Percentiles rank a stretch among this genome's conserved stretches.
phyloP scores from a whole-genome alignment of 2,329 filamentous ascomycete species.

The Ascosphaera apis region DNA sequence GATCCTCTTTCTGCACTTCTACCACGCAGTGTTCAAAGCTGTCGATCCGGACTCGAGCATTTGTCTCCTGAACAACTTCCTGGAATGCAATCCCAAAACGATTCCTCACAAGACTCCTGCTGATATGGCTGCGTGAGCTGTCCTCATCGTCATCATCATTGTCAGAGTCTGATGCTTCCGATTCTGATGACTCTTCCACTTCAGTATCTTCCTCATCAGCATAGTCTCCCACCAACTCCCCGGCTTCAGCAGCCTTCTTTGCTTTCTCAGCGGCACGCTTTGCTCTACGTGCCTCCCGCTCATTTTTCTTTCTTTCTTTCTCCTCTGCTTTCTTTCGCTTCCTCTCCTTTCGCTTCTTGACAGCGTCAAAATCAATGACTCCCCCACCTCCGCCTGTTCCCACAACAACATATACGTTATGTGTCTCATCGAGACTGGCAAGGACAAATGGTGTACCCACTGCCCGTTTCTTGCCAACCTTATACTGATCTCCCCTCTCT shows the following conservation, averaged over 20 bases:
- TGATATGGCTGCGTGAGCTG: constrained; percentile 27
- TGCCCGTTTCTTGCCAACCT: constrained; percentile 16
- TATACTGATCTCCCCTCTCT: constrained; percentile 49
- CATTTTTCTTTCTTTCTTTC: constrained; percentile 39
- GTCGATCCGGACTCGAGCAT: constrained; percentile 71
- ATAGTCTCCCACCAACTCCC: constrained; percentile 36
- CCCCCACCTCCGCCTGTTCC: constrained; percentile 74
- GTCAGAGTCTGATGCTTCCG: constrained; percentile 22
- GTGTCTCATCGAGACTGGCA: constrained; percentile 65
- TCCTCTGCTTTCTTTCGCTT: constrained; percentile 38
- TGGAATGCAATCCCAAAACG: constrained; percentile 89
- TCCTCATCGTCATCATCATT: constrained; percentile 32
- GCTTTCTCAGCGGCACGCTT: constrained; percentile 29
- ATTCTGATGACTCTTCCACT: constrained; percentile 24
- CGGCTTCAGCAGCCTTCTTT: constrained; percentile 28
- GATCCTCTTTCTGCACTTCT: constrained; percentile 90
- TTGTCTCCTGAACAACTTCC: constrained; percentile 80
- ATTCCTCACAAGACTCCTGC: constrained; percentile 54
- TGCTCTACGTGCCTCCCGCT: constrained; percentile 38
- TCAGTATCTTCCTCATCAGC: constrained; percentile 40
- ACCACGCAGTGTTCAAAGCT: constrained; percentile 96
- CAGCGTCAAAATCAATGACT: constrained; percentile 40
- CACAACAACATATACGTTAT: constrained; percentile 78
- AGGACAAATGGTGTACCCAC: constrained; percentile 65
- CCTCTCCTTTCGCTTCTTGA: constrained; percentile 44